A percentile compares a stretch with the other conserved stretches of the same genome.
phyloP scores from a whole-genome alignment of 371 early-diverging fungal species.

The Cokeromyces recurvatus region DNA sequence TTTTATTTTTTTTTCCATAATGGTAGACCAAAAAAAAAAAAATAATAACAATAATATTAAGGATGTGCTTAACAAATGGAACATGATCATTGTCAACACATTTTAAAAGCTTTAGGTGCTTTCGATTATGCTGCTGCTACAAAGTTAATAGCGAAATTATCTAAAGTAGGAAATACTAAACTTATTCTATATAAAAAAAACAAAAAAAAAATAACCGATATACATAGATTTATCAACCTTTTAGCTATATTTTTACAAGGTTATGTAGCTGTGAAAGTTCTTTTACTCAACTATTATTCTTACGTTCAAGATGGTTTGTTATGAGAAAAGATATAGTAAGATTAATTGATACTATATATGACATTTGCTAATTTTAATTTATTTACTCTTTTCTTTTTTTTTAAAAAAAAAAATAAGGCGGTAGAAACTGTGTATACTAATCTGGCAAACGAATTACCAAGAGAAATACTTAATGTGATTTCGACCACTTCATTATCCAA shows the following conservation, averaged over 20 bases:
- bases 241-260: slow-evolving; percentile 26
- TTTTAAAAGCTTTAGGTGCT: slow-evolving; percentile 50
- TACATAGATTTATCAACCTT: slow-evolving; percentile 23
- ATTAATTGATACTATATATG: too few relatives aligned
- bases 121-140: slow-evolving; percentile 57
- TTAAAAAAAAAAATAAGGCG: slow-evolving; percentile 11
- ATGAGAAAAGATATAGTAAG: slow-evolving; percentile 45
- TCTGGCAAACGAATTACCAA: slow-evolving; percentile 27
- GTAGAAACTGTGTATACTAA: slow-evolving; percentile 29
- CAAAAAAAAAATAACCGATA: too few relatives aligned
- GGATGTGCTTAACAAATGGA: too few relatives aligned
- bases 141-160: slow-evolving; percentile 37
- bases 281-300: slow-evolving; percentile 35
- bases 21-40: too few relatives aligned
- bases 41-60: too few relatives aligned
- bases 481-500: neutral
- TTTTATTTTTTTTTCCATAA: too few relatives aligned
- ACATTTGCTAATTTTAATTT: too few relatives aligned
- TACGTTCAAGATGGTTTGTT: slow-evolving; percentile 43
- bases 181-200: neutral
- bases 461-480: slow-evolving; percentile 22
- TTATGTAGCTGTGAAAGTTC: slow-evolving; percentile 28
- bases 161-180: slow-evolving; percentile 23
- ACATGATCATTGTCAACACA: too few relatives aligned
- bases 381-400: neutral